Evolutionary conservation across 352 stramenopile species (phyloP).

Genomic region (Globisporangium spinosum): DNA sequence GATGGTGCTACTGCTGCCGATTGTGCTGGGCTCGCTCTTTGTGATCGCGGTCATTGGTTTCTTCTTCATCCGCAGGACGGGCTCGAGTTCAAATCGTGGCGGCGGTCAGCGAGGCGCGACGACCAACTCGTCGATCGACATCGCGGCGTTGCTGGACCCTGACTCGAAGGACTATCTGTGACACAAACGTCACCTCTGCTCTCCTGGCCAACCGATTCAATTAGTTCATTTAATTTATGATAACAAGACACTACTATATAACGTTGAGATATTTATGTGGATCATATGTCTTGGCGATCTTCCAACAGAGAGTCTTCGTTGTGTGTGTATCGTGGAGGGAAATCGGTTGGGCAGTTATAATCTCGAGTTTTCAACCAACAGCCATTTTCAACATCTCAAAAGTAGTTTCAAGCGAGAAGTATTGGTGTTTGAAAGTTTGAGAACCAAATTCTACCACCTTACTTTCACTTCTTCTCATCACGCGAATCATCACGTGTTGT

Average conservation of each 20-base stretch:
- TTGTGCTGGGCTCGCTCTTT: constrained; percentile 9
- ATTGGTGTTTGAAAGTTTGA: not conserved
- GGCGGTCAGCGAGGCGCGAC: not conserved
- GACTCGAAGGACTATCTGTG: not conserved
- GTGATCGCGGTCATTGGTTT: constrained; percentile 9
- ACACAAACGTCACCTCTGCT: not conserved
- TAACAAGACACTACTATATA: not conserved
- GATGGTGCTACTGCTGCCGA: constrained; percentile 9
- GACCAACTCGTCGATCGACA: constrained; percentile 4
- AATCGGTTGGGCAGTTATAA: too few relatives aligned
- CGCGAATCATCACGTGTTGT: not conserved
- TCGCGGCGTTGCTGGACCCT: not conserved
- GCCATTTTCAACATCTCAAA: too few relatives aligned
- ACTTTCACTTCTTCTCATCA: not conserved
- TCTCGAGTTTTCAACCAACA: too few relatives aligned
- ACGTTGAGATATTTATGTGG: not conserved
- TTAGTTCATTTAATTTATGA: not conserved
- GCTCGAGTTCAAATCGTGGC: not conserved
- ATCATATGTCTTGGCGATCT: not conserved
- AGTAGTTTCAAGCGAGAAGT: not conserved
- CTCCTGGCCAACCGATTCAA: too few relatives aligned
- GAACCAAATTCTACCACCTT: not conserved
- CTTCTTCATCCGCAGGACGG: not conserved
- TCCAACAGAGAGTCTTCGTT: not conserved
- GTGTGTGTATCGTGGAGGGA: not conserved